A percentile compares a stretch with the other conserved stretches of the same genome.
phyloP scores from a whole-genome alignment of 495 filamentous ascomycete genomes.

The Hypoxylon lenormandii region DNA sequence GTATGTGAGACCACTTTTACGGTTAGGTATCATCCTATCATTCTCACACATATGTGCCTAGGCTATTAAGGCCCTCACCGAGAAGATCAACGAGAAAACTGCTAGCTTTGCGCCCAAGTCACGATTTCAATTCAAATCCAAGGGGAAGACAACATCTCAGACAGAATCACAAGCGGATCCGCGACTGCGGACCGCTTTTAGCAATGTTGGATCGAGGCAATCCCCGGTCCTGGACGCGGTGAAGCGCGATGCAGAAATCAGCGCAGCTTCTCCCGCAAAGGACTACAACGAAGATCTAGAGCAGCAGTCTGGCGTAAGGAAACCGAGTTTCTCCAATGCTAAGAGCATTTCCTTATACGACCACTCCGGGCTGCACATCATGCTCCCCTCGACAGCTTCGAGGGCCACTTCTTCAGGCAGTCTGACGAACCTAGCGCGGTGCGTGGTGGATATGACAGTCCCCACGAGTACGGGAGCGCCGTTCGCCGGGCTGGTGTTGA shows the following conservation, averaged over 20 bases:
- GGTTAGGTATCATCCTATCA: neutral
- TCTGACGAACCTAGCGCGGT: conserved; percentile 75
- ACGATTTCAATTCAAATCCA: conserved; percentile 62
- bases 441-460: conserved; percentile 81
- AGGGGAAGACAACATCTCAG: conserved; percentile 29
- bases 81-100: conserved; percentile 58
- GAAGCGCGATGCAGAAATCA: conserved; percentile 49
- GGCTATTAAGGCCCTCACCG: conserved; percentile 57
- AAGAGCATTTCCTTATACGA: conserved; percentile 73
- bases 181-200: conserved; percentile 36
- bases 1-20: conserved; percentile 15
- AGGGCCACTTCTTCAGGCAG: conserved; percentile 76
- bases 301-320: conserved; percentile 56
- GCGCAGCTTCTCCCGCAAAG: conserved; percentile 52
- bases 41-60: conserved; percentile 35
- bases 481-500: conserved; percentile 79
- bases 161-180: conserved; percentile 23
- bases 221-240: conserved; percentile 41
- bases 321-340: conserved; percentile 70
- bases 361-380: conserved; percentile 74
- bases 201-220: conserved; percentile 32
- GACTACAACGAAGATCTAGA: conserved; percentile 66
- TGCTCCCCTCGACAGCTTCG: conserved; percentile 75
- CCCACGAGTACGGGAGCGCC: conserved; percentile 71
- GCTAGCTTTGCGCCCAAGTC: conserved; percentile 57